A percentile compares a stretch with the other conserved stretches of the same genome.
Evolutionary conservation across 169 alveolate genomes (phyloP).

Genomic region (Plasmodium gonderi): DNA sequence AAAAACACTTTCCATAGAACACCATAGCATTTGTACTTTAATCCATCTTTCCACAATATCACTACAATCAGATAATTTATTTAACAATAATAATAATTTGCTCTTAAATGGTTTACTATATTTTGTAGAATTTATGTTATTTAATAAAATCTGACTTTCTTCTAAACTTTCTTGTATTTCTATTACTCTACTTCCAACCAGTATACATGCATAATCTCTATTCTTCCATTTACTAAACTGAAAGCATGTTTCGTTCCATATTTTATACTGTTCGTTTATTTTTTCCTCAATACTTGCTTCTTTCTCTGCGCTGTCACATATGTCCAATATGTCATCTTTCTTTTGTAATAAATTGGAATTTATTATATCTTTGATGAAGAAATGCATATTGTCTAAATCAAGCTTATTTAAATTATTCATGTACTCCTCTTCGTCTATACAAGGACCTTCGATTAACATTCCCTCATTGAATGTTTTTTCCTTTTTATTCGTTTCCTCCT

Average conservation of each 20-base stretch:
- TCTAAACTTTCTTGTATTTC: constrained; percentile 94
- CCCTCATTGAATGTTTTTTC: constrained; percentile 47
- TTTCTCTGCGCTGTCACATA: constrained; percentile 96
- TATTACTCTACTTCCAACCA: constrained; percentile 90
- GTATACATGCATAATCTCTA: constrained; percentile 89
- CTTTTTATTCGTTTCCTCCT: constrained; percentile 30
- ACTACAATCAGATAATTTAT: constrained; percentile 92
- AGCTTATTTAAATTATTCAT: constrained; percentile 65
- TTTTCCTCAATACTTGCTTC: constrained; percentile 93
- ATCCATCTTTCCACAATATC: constrained; percentile 97
- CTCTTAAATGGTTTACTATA: constrained; percentile 95
- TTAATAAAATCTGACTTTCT: constrained; percentile 92
- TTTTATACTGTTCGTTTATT: constrained; percentile 91
- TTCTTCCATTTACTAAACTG: constrained; percentile 94
- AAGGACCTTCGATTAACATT: constrained; percentile 18
- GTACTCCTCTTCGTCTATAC: constrained; percentile 52
- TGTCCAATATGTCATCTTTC: constrained; percentile 95
- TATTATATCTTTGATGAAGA: constrained; percentile 72
- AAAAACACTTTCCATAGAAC: constrained; percentile 96
- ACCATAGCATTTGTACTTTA: constrained; percentile 97
- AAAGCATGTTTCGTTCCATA: constrained; percentile 94
- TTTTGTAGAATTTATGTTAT: constrained; percentile 93
- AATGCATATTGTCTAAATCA: constrained; percentile 71
- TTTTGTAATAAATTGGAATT: constrained; percentile 46
- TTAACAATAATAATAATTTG: constrained; percentile 89